phyloP scores from a whole-genome alignment of 495 filamentous ascomycete genomes.

The Pseudoneurospora amorphoporcata region DNA sequence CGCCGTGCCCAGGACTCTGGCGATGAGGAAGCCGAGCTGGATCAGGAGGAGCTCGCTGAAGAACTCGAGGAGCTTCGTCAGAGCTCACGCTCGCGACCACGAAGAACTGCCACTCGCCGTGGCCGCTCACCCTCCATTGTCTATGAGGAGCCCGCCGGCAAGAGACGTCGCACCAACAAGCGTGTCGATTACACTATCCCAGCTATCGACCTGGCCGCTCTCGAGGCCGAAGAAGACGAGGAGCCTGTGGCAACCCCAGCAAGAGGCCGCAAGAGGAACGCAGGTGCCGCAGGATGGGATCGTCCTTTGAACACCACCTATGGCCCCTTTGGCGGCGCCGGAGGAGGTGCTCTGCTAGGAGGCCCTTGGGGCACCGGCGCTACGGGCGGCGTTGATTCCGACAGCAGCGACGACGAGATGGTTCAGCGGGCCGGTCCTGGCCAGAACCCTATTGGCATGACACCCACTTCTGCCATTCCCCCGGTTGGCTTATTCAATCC shows the following conservation, averaged over 20 bases:
- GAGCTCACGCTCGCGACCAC: slow-evolving; percentile 34
- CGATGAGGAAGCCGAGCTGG: slow-evolving; percentile 57
- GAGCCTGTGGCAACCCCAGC: slow-evolving; percentile 57
- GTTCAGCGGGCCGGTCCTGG: slow-evolving; percentile 48
- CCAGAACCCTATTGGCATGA: slow-evolving; percentile 57
- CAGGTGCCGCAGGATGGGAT: slow-evolving; percentile 48
- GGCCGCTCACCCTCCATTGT: slow-evolving; percentile 46
- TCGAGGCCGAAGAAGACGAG: slow-evolving; percentile 57
- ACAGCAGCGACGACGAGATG: slow-evolving; percentile 91
- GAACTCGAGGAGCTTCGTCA: slow-evolving; percentile 58
- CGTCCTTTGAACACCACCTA: slow-evolving; percentile 73
- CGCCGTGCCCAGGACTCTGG: slow-evolving; percentile 21
- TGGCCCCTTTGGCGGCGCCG: slow-evolving; percentile 86
- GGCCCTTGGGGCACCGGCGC: slow-evolving; percentile 69
- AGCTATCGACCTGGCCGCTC: slow-evolving; percentile 57
- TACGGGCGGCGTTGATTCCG: slow-evolving; percentile 73
- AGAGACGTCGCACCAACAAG: slow-evolving; percentile 28
- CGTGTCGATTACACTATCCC: slow-evolving; percentile 48
- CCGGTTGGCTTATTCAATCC: slow-evolving; percentile 25
- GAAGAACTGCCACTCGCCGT: slow-evolving; percentile 32
- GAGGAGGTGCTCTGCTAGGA: slow-evolving; percentile 59
- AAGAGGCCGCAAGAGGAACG: slow-evolving; percentile 47
- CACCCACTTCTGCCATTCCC: slow-evolving; percentile 55
- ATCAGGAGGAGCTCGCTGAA: slow-evolving; percentile 67
- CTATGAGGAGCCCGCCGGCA: slow-evolving; percentile 35